Evolutionary conservation across 139 green algal species (phyloP), one percentile per base, ranked within the genome.

Genomic region (Zygnema cylindricum): DNA sequence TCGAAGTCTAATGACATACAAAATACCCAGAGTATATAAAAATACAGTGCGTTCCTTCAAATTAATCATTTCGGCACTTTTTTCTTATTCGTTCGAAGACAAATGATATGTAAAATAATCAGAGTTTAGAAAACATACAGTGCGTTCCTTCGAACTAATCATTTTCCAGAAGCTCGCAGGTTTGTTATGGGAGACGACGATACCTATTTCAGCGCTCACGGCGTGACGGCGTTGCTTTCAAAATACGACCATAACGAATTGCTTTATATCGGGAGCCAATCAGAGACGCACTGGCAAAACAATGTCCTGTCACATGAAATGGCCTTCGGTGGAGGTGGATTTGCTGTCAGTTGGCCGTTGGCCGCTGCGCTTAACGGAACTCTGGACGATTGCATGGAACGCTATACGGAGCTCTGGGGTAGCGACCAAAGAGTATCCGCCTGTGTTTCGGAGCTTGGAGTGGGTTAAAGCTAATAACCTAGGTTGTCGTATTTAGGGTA

Each of bases 111-210:
- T n/a, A n/a, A n/a, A n/a, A n/a, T n/a, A n/a, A n/a, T n/a, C n/a
- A n/a, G n/a, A n/a, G n/a, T n/a, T n/a, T n/a, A n/a, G n/a, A n/a
- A n/a, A n/a, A n/a, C n/a, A n/a, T n/a, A n/a, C n/a, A n/a, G n/a
- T n/a, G n/a, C n/a, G n/a, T n/a, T n/a, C n/a, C n/a, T n/a, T n/a
- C n/a, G n/a, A n/a, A n/a, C n/a, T n/a, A n/a, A n/a, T n/a, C n/a
- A n/a, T n/a, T n/a, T n/a, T n/a, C n/a, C n/a, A n/a, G n/a, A n/a
- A n/a, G n/a, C n/a, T 16, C 21, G 36, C 78, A 85, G 78, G 78
- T 85, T 76, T 63, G 84, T 90, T 38, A 89, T 90, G 81, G 86
- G 86, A n/a, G 86, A 90, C 22, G 86, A 90, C 38, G 86, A 90
- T 81, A 90, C 86, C 32, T 57, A 88, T 69, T 90, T 90, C 54